Evolutionary conservation across 805 yeast species (phyloP).

Genomic region (Nakazawaea ishiwadae): DNA sequence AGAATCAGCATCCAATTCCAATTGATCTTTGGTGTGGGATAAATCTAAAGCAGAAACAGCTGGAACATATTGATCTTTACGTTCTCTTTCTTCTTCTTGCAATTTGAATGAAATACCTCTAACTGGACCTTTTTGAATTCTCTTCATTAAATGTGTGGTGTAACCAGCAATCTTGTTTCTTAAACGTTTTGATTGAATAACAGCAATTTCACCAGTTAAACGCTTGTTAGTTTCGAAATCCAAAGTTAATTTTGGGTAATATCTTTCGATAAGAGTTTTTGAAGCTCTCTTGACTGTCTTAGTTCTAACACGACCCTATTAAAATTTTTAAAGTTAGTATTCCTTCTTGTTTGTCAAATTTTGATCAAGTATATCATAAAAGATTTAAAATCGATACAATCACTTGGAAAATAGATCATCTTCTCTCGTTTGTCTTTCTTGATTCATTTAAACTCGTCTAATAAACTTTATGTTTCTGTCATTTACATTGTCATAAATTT

Average conservation of each 20-base stretch:
- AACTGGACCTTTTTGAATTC: conserved; percentile 99
- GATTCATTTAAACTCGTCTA: no score
- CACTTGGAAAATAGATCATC: no score
- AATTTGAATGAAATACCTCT: conserved; percentile 99
- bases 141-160: conserved; percentile 99
- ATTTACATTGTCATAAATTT: no score
- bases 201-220: conserved; percentile 96
- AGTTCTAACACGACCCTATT: conserved; percentile 99
- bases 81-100: conserved; percentile 99
- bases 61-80: conserved; percentile 99
- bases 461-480: no score
- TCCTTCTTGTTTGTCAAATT: neutral
- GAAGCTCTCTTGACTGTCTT: conserved; percentile 99
- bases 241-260: conserved; percentile 99
- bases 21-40: conserved; percentile 91
- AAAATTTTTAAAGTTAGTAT: conserved; percentile 8
- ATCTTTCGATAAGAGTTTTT: conserved; percentile 98
- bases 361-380: conserved; percentile 1
- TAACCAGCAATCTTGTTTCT: conserved; percentile 99
- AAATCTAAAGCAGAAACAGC: conserved; percentile 99
- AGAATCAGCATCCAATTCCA: conserved; percentile 96
- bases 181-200: conserved; percentile 98
- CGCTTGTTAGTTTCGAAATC: conserved; percentile 99
- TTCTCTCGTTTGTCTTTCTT: no score
- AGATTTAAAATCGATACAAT: no score